A percentile compares a stretch with the other conserved stretches of the same genome.
Evolutionary conservation across 345 rosid species (phyloP).

Genomic region (Citrus inodora): DNA sequence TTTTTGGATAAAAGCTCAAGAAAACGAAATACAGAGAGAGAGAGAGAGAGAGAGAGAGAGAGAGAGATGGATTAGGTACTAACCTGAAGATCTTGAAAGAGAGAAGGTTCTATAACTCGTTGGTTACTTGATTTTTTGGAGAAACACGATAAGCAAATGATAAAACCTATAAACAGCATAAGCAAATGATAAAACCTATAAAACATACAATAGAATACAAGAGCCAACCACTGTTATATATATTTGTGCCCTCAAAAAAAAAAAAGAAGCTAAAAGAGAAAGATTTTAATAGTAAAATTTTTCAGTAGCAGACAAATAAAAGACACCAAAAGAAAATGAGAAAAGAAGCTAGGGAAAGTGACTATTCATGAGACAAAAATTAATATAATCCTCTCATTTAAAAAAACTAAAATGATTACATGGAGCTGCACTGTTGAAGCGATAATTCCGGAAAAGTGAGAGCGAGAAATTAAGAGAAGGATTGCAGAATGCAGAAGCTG

Average conservation of each 20-base stretch:
- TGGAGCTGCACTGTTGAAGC: constrained; percentile 24
- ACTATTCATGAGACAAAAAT: constrained; percentile 3
- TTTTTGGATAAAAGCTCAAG: no score
- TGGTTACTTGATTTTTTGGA: neutral
- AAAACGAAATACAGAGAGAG: neutral
- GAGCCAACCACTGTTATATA: neutral
- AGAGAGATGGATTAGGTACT: no score
- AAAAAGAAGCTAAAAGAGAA: neutral
- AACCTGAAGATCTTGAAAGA: constrained; percentile 17
- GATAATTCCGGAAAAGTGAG: constrained; percentile 21
- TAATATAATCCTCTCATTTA: no score
- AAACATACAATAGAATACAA: neutral
- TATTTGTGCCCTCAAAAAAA: neutral
- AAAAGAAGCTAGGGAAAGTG: constrained; percentile 18
- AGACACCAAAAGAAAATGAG: constrained; percentile 8
- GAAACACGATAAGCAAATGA: neutral
- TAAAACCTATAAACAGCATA: neutral
- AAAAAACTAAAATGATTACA: neutral
- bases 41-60: neutral
- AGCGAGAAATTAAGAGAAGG: neutral
- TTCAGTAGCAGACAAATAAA: constrained; percentile 8
- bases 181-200: neutral
- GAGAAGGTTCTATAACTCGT: neutral
- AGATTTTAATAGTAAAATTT: neutral
- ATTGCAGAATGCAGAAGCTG: constrained; percentile 2